A percentile compares a stretch with the other conserved stretches of the same genome.
Conservation (phyloP, 108 stramenopile genomes). For the Cyclotella sp. region DNA sequence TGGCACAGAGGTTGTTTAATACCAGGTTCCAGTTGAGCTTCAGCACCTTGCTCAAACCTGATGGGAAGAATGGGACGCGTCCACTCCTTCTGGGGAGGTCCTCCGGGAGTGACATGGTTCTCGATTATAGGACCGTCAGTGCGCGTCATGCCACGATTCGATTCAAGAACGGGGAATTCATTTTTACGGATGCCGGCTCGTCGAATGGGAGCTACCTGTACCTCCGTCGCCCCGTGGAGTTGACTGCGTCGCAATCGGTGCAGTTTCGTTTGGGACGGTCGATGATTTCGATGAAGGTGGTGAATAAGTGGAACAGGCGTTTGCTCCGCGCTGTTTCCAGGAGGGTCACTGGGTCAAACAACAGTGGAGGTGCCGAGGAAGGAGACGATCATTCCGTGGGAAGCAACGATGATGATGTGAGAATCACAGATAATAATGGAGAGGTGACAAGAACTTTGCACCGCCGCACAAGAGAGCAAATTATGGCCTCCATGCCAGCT, state of each 20-base stretch:
- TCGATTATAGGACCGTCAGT: slow-evolving; percentile 94
- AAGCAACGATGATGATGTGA: slow-evolving; percentile 84
- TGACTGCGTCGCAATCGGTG: slow-evolving; percentile 78
- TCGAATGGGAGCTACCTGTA: slow-evolving; percentile 92
- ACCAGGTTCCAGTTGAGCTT: slow-evolving; percentile 96
- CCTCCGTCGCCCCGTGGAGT: slow-evolving; percentile 82
- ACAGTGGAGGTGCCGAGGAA: slow-evolving; percentile 29
- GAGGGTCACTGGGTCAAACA: slow-evolving; percentile 40
- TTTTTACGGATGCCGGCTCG: slow-evolving; percentile 89
- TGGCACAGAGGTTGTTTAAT: slow-evolving; percentile 95
- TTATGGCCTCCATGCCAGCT: slow-evolving; percentile 77
- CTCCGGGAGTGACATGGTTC: slow-evolving; percentile 93
- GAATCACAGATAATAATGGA: slow-evolving; percentile 76
- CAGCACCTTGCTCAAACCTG: slow-evolving; percentile 89
- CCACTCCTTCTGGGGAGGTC: slow-evolving; percentile 95
- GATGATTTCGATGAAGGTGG: slow-evolving; percentile 92
- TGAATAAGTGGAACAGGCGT: slow-evolving; percentile 88
- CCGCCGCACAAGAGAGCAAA: slow-evolving; percentile 77
- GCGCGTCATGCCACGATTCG: slow-evolving; percentile 90
- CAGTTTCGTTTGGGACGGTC: slow-evolving; percentile 87
- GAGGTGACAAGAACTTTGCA: slow-evolving; percentile 66
- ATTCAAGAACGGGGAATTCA: slow-evolving; percentile 92
- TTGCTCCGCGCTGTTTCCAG: slow-evolving; percentile 80
- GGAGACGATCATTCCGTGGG: slow-evolving; percentile 82
- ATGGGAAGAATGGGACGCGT: slow-evolving; percentile 87